phyloP scores from a whole-genome alignment of 2,329 filamentous ascomycete genomes.

The Pseudopyrenochaeta lycopersici region DNA sequence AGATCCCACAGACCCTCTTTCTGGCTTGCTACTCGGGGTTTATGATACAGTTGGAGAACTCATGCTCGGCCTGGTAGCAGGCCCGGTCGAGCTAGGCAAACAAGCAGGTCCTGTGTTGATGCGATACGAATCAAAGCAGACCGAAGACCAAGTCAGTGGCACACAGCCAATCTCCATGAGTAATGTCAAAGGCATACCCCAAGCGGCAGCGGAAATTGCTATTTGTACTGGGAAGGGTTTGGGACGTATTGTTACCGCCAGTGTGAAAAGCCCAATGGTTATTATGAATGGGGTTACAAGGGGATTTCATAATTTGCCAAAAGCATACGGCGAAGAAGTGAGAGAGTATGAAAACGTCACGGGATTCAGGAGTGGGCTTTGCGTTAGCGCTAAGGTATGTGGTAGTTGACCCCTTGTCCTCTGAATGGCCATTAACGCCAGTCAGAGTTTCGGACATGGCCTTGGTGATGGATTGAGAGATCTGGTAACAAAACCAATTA shows the following conservation, averaged over 20 bases:
- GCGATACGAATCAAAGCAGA: constrained; percentile 4
- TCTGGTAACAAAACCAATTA: constrained; percentile 77
- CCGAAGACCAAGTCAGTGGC: background rate
- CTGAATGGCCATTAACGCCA: background rate
- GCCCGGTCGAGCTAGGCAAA: constrained; percentile 28
- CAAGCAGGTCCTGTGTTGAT: constrained; percentile 19
- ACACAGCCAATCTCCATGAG: background rate
- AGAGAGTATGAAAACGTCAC: constrained; percentile 78
- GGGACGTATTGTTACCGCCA: constrained; percentile 72
- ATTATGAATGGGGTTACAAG: constrained; percentile 80
- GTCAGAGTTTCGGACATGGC: constrained; percentile 73
- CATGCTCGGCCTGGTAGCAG: constrained; percentile 28
- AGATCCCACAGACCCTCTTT: constrained; percentile 36
- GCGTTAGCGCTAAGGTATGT: constrained; percentile 71
- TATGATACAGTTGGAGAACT: constrained; percentile 35
- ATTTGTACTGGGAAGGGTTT: constrained; percentile 72
- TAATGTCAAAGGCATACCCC: constrained; percentile 4
- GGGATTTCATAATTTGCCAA: constrained; percentile 86
- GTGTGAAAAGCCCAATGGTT: constrained; percentile 80
- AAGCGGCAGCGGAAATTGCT: constrained; percentile 59
- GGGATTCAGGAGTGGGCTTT: constrained; percentile 75
- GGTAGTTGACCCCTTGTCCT: background rate
- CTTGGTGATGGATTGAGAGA: constrained; percentile 82
- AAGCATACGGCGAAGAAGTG: constrained; percentile 82
- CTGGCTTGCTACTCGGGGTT: constrained; percentile 25